phyloP scores from a whole-genome alignment of 2,329 filamentous ascomycete genomes.

The Escovopsis weberi region DNA sequence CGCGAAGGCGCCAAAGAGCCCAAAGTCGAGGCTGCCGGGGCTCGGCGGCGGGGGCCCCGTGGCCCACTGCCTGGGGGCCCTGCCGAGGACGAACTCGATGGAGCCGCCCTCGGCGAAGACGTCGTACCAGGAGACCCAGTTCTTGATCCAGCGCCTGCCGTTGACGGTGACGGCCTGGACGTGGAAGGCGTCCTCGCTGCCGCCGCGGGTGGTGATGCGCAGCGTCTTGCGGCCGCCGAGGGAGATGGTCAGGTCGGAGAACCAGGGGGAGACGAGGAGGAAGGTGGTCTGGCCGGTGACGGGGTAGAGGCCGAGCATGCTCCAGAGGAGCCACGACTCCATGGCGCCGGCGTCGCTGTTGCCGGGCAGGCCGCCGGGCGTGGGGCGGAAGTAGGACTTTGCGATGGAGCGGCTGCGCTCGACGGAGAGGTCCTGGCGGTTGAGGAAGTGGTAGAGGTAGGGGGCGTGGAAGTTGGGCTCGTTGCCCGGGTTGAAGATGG shows the following conservation, averaged over 20 bases:
- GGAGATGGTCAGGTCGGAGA: slow-evolving; percentile 41
- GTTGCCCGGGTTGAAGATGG: slow-evolving; percentile 53
- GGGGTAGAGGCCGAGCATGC: slow-evolving; percentile 54
- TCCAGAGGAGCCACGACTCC: slow-evolving; percentile 57
- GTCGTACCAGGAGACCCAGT: slow-evolving; percentile 53
- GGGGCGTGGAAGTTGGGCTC: slow-evolving; percentile 53
- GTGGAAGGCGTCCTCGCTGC: slow-evolving; percentile 35
- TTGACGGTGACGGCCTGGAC: slow-evolving; percentile 55
- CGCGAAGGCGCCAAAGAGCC: no score
- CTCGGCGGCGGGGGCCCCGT: slow-evolving; percentile 47
- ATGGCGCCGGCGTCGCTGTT: slow-evolving; percentile 61
- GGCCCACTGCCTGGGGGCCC: slow-evolving; percentile 37
- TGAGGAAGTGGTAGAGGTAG: slow-evolving; percentile 55
- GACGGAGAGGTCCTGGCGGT: slow-evolving; percentile 47
- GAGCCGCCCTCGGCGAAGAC: slow-evolving; percentile 49
- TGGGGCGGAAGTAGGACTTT: slow-evolving; percentile 42
- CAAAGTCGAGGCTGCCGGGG: slow-evolving; percentile 25
- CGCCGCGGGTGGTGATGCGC: slow-evolving; percentile 37
- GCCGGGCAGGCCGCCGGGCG: slow-evolving; percentile 45
- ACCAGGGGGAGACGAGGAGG: slow-evolving; percentile 50
- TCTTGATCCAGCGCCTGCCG: slow-evolving; percentile 44
- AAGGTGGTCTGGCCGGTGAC: slow-evolving; percentile 56
- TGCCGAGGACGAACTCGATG: slow-evolving; percentile 49
- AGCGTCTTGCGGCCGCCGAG: slow-evolving; percentile 41
- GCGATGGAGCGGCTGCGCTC: slow-evolving; percentile 42